Evolutionary conservation across 2,329 filamentous ascomycete genomes (phyloP).

Genomic region (Fusarium siculi): DNA sequence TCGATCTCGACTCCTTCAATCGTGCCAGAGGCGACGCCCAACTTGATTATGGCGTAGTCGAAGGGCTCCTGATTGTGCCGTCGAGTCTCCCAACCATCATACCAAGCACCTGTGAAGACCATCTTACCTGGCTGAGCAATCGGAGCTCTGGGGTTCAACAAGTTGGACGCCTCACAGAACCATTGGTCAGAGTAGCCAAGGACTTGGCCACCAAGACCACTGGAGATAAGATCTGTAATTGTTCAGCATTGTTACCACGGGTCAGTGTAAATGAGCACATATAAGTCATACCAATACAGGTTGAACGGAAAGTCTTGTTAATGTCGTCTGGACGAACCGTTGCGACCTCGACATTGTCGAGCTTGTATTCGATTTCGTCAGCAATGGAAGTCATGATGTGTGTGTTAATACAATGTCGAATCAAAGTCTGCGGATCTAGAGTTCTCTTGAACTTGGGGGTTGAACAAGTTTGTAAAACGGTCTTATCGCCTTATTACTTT

Average conservation of each 20-base stretch:
- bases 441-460: neutral
- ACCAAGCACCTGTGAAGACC: constrained; percentile 76
- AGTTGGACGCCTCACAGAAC: constrained; percentile 73
- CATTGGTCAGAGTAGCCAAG: constrained; percentile 75
- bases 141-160: constrained; percentile 71
- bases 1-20: constrained; percentile 82
- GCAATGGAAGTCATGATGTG: constrained; percentile 50
- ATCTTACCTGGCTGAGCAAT: constrained; percentile 74
- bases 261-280: neutral
- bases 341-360: constrained; percentile 64
- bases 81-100: constrained; percentile 76
- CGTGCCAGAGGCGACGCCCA: constrained; percentile 76
- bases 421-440: neutral
- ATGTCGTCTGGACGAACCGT: constrained; percentile 64
- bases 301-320: constrained; percentile 70
- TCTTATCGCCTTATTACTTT: constrained; percentile 36
- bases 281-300: constrained; percentile 65
- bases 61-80: constrained; percentile 72
- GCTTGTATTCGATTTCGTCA: constrained; percentile 64
- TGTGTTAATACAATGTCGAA: neutral
- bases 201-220: constrained; percentile 70
- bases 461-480: neutral
- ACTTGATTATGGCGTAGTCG: constrained; percentile 73
- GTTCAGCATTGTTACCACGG: neutral
- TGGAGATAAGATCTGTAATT: constrained; percentile 67